These are phyloP conservation scores for Gynochthodes officinalis DNA, from an alignment of 257 asterid genomes.

Conservation along the genomic window DNA sequence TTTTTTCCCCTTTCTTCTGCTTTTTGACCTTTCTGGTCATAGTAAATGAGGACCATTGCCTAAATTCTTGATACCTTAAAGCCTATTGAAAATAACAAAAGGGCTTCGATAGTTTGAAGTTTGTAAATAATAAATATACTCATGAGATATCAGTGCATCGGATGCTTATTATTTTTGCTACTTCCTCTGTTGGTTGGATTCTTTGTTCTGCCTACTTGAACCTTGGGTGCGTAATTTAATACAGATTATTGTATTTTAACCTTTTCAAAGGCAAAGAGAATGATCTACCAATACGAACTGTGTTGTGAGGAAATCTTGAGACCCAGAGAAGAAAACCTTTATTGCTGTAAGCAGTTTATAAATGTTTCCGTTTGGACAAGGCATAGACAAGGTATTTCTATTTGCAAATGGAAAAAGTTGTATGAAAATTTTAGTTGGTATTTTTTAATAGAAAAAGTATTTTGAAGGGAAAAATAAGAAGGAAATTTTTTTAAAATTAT, in stretches of 20 bases:
- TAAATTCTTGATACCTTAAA: background rate
- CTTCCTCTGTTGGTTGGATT: background rate
- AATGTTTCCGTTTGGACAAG: too few relatives aligned
- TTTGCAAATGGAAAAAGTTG: too few relatives aligned
- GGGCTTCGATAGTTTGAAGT: constrained; percentile 5
- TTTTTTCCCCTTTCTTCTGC: background rate
- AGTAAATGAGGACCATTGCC: background rate
- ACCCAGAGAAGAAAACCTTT: background rate
- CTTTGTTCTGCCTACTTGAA: background rate
- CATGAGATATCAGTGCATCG: background rate
- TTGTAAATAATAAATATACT: constrained; percentile 8
- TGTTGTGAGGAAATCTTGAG: background rate
- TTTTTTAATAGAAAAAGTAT: too few relatives aligned
- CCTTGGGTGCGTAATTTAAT: background rate
- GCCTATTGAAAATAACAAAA: background rate
- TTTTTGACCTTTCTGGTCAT: background rate
- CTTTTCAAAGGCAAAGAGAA: background rate
- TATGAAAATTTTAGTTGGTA: too few relatives aligned
- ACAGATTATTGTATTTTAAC: background rate
- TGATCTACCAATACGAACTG: background rate
- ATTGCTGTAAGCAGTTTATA: background rate
- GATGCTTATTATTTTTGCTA: background rate
- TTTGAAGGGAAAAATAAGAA: too few relatives aligned
- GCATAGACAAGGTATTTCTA: too few relatives aligned
- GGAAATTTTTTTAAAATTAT: too few relatives aligned